phyloP scores from a whole-genome alignment of 2,329 filamentous ascomycete genomes.

The Aspergillus terreus region DNA sequence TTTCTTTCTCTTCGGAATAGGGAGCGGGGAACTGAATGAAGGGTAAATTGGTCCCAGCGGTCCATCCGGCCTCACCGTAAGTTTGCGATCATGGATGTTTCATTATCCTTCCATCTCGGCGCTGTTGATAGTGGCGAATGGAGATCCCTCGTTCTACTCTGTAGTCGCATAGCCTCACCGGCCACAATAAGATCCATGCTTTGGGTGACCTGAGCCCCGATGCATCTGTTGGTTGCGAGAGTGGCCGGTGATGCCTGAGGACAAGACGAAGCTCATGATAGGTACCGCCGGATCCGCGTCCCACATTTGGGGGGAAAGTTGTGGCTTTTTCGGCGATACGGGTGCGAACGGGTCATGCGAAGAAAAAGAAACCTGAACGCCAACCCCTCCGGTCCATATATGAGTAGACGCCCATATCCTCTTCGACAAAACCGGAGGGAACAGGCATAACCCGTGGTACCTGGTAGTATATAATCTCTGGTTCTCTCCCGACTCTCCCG shows the following conservation, averaged over 20 bases:
- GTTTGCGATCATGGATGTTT: constrained; percentile 1
- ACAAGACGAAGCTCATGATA: constrained; percentile 23
- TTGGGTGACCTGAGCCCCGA: background rate
- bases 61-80: constrained; percentile 2
- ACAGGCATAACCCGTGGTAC: background rate
- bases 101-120: background rate
- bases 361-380: constrained; percentile 7
- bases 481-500: background rate
- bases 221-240: background rate
- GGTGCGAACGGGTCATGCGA: constrained; percentile 17
- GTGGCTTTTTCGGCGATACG: constrained; percentile 25
- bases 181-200: background rate
- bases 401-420: background rate
- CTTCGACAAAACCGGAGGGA: background rate
- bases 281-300: constrained; percentile 32
- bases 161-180: background rate
- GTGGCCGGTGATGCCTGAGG: constrained; percentile 11
- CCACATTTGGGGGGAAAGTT: constrained; percentile 18
- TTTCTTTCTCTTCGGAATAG: no score
- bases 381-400: background rate
- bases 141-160: background rate
- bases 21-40: background rate
- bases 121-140: background rate
- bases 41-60: background rate
- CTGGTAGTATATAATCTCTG: background rate